Evolutionary conservation across 331 rosid species (phyloP).

Genomic region (Rosa hybrid): DNA sequence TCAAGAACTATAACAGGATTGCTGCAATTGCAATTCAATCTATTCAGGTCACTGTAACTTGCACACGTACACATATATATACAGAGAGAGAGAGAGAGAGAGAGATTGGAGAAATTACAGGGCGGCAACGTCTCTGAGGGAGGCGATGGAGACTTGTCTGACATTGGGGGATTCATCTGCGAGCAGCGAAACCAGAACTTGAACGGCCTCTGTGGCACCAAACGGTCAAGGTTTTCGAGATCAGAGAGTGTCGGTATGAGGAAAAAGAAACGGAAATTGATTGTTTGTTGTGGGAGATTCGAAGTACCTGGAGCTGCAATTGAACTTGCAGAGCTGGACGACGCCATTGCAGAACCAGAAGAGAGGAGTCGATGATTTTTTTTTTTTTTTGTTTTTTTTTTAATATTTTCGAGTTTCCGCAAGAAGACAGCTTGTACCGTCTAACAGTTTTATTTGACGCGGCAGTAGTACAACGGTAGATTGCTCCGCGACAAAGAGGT

Average conservation of each 20-base stretch:
- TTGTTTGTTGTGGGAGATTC: background rate
- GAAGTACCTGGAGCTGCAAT: conserved; percentile 76
- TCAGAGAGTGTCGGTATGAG: conserved; percentile 10
- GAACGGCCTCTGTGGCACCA: conserved; percentile 72
- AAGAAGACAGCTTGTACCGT: background rate
- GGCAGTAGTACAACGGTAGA: background rate
- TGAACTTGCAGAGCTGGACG: conserved; percentile 51
- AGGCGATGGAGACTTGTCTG: conserved; percentile 74
- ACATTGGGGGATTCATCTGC: conserved; percentile 83
- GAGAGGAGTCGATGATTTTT: background rate
- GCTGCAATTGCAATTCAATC: conserved; percentile 41
- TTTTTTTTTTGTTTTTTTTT: too few species aligned
- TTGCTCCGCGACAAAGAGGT: background rate
- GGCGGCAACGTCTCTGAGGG: conserved; percentile 76
- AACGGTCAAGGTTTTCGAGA: conserved; percentile 4
- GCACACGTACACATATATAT: background rate
- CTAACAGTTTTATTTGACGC: background rate
- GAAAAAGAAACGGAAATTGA: background rate
- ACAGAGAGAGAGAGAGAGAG: background rate
- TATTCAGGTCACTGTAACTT: background rate
- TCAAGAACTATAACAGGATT: conserved; percentile 81
- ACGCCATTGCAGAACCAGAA: conserved; percentile 50
- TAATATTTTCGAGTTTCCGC: background rate
- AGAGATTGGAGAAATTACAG: conserved; percentile 44
- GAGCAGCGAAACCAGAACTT: conserved; percentile 73